A percentile compares a stretch with the other conserved stretches of the same genome.
phyloP scores from a whole-genome alignment of 2,329 filamentous ascomycete genomes.

The Aspergillus eucalypticola region DNA sequence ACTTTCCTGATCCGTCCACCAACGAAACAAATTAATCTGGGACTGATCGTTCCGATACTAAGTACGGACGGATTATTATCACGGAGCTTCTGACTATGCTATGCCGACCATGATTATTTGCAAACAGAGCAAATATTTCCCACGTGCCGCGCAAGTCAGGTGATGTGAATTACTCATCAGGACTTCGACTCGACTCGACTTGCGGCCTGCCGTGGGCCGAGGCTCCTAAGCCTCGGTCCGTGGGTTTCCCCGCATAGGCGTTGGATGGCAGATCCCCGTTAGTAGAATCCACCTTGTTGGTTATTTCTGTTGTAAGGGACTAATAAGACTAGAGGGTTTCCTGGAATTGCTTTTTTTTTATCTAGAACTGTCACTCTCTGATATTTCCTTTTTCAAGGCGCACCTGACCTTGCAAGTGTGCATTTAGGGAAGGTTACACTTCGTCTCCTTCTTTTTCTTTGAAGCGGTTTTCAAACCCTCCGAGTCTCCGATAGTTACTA shows the following conservation, averaged over 20 bases:
- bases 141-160: constrained; percentile 10
- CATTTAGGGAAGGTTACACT: no score
- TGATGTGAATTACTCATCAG: constrained; percentile 4
- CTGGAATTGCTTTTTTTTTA: neutral
- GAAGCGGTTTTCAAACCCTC: neutral
- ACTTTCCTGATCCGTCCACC: constrained; percentile 4
- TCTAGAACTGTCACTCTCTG: no score
- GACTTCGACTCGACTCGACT: neutral
- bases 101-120: constrained; percentile 1
- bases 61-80: constrained; percentile 15
- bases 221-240: constrained; percentile 16
- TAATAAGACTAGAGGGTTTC: neutral
- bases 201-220: constrained; percentile 11
- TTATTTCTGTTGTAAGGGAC: neutral
- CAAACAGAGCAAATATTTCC: constrained; percentile 24
- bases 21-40: constrained; percentile 7
- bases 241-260: constrained; percentile 15
- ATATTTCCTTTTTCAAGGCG: no score
- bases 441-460: neutral
- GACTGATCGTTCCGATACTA: constrained; percentile 6
- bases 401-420: no score
- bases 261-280: neutral
- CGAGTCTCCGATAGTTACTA: neutral
- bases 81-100: constrained; percentile 9
- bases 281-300: neutral